Evolutionary conservation across 176 grass and related monocot genomes (phyloP), one percentile per base, ranked within the genome.

Genomic region (Luzula sylvatica): DNA sequence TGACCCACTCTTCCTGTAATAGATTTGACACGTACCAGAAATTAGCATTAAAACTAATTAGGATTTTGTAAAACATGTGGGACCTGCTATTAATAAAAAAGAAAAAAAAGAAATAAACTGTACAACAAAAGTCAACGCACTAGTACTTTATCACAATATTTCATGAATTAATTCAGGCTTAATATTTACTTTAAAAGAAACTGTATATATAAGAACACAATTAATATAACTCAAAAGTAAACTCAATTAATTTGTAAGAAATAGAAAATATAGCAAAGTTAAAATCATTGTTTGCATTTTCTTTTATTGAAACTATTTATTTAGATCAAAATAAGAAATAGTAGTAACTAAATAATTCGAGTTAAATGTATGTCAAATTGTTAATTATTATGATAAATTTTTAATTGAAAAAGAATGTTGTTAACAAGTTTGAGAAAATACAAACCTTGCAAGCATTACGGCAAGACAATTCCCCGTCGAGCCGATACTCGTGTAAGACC

Each of bases 401-500:
- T 6, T 54, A 9, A n/a, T 28, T 53, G 23, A 49, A 49, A 20
- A 9, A 20, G 8, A 20, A 20, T 50, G 1, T 50, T 18, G 8
- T 50, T 4, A 50, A 21, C 16, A 16, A 2, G 46, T 50, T 20
- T 50, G 22, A 50, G 22, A 16, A 50, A 8, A 12, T 15, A 11
- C 5, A 21, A 70, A 87, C 88, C 84, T 89, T 89, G 77, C 58
- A 72, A 5, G 81, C 30, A 50, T 77, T 73, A 46, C 85, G 84
- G 55, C 18, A 74, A 39, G 81, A 70, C 46, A 81, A 82, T 15
- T 96, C 81, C 11, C 92, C 92, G 46, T 96, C 92, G 50, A 98
- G 81, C 26, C 85, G 92, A 68, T 98, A 98, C 78, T 98, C 85
- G 12, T 98, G 92, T 12, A 98, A 68, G 11, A 98, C 81, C 92